Evolutionary conservation across 139 green algal genomes (phyloP).

Genomic region (Haematococcus lacustris): DNA sequence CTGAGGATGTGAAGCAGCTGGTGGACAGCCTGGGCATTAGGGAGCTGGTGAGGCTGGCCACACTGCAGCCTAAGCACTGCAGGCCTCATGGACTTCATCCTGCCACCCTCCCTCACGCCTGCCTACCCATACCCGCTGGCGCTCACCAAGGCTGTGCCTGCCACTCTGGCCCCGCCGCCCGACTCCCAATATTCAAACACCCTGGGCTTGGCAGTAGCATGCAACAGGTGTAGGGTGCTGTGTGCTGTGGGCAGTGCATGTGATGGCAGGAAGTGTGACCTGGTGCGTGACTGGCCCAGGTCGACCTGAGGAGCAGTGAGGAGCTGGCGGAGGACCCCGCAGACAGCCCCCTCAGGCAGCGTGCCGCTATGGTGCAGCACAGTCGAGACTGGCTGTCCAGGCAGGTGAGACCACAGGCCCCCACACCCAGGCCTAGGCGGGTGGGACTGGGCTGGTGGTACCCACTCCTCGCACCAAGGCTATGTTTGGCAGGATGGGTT

Average conservation of each 20-base stretch:
- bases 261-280: background rate
- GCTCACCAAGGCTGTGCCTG: background rate
- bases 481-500: background rate
- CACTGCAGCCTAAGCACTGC: background rate
- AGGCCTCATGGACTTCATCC: background rate
- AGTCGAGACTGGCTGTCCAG: too few species aligned
- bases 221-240: background rate
- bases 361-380: too few species aligned
- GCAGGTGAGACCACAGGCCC: too few species aligned
- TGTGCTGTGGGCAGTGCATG: background rate
- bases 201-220: background rate
- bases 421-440: too few species aligned
- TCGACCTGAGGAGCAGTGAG: background rate
- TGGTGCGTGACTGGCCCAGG: background rate
- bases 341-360: too few species aligned
- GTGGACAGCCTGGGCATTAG: background rate
- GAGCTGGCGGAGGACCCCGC: background rate
- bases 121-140: background rate
- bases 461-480: too few species aligned
- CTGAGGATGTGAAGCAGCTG: background rate
- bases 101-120: background rate
- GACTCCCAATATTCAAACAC: background rate
- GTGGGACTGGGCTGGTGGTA: too few species aligned
- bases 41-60: slow-evolving; percentile 1
- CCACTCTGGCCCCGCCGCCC: background rate